Conservation (phyloP, 2,329 filamentous ascomycete species). For the Colletotrichum sp. region DNA sequence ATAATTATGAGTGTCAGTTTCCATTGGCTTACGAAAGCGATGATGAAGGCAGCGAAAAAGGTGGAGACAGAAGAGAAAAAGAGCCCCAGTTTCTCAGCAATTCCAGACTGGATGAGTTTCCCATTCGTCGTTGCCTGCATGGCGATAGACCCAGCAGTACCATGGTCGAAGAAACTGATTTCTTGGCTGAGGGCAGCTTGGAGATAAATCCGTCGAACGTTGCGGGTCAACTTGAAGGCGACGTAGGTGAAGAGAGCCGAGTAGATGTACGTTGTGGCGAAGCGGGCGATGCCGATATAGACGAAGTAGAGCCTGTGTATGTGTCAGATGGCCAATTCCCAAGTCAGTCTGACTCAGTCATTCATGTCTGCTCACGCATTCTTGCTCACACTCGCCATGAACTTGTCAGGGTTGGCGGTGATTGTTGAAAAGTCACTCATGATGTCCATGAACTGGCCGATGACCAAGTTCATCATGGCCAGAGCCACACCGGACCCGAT, state of each 20-base stretch:
- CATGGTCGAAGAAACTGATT: constrained; percentile 51
- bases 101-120: constrained; percentile 37
- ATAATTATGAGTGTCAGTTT: constrained; percentile 46
- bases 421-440: constrained; percentile 22
- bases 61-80: constrained; percentile 35
- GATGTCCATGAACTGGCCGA: constrained; percentile 29
- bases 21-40: constrained; percentile 40
- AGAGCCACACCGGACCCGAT: constrained; percentile 29
- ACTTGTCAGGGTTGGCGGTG: constrained; percentile 17
- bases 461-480: constrained; percentile 30
- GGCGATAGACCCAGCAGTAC: constrained; percentile 39
- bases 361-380: background rate
- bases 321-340: background rate
- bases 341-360: background rate
- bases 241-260: constrained; percentile 49
- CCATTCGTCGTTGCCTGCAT: constrained; percentile 45
- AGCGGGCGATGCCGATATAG: constrained; percentile 27
- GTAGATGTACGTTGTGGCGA: constrained; percentile 31
- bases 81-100: constrained; percentile 38
- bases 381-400: constrained; percentile 19
- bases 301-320: constrained; percentile 28
- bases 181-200: constrained; percentile 54
- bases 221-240: constrained; percentile 53
- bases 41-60: constrained; percentile 37
- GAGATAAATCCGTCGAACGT: constrained; percentile 51